Evolutionary conservation across 2,329 filamentous ascomycete genomes (phyloP).

Genomic region (Exserohilum rostratum): DNA sequence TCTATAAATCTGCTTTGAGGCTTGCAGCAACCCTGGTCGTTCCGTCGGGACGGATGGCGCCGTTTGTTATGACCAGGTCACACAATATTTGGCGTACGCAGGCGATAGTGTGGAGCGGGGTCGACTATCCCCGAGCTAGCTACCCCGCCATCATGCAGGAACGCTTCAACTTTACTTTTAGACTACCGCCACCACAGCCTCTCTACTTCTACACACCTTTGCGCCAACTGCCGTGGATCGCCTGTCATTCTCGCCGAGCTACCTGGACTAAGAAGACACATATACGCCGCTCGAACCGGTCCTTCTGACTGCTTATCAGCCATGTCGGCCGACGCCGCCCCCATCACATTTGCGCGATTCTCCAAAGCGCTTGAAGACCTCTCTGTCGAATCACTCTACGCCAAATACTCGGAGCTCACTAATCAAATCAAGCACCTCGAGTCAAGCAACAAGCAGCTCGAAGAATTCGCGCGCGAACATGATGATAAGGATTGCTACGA

Average conservation of each 20-base stretch:
- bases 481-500: conserved; percentile 75
- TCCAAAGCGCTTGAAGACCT: conserved; percentile 71
- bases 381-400: conserved; percentile 68
- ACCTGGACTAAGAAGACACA: neutral
- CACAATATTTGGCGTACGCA: no score
- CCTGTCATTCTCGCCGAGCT: no score
- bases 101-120: neutral
- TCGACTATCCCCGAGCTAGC: neutral
- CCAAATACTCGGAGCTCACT: conserved; percentile 76
- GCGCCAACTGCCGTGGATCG: no score
- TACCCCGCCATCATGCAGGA: neutral
- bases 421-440: conserved; percentile 77
- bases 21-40: no score
- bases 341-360: conserved; percentile 69
- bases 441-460: conserved; percentile 74
- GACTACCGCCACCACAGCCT: neutral
- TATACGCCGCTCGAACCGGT: neutral
- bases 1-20: no score
- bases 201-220: neutral
- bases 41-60: no score
- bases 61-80: no score
- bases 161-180: neutral
- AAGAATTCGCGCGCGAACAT: conserved; percentile 59
- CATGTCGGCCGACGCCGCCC: conserved; percentile 68
- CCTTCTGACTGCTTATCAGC: neutral